phyloP scores from a whole-genome alignment of 768 basidiomycete species.

The Lactarius vividus region DNA sequence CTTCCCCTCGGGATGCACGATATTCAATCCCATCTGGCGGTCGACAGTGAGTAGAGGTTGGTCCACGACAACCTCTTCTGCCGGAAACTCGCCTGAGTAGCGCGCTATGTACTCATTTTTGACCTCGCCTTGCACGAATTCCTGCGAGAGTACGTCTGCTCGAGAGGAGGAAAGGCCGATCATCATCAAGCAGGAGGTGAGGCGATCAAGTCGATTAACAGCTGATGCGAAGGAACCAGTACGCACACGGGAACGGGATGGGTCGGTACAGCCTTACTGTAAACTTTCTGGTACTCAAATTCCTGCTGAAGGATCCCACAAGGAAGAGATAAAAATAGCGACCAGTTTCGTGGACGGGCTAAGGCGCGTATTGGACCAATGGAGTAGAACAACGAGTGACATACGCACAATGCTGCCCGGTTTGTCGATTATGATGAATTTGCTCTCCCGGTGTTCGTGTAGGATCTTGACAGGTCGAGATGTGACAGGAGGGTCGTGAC shows the following conservation, averaged over 20 bases:
- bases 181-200: slow-evolving; percentile 96
- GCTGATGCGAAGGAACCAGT: slow-evolving; percentile 47
- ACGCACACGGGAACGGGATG: background rate
- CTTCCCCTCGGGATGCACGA: slow-evolving; percentile 94
- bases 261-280: slow-evolving; percentile 52
- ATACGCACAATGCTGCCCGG: slow-evolving; percentile 90
- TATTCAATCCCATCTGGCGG: slow-evolving; percentile 94
- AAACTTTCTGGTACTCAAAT: slow-evolving; percentile 75
- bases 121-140: slow-evolving; percentile 80
- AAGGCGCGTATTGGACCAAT: background rate
- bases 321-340: slow-evolving; percentile 88
- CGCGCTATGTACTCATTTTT: slow-evolving; percentile 92
- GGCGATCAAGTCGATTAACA: slow-evolving; percentile 88
- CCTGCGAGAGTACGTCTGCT: slow-evolving; percentile 67
- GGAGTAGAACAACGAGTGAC: slow-evolving; percentile 21
- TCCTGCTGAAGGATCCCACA: slow-evolving; percentile 79
- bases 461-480: slow-evolving; percentile 78
- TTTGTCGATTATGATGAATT: slow-evolving; percentile 93
- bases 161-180: slow-evolving; percentile 70
- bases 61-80: slow-evolving; percentile 81
- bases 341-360: slow-evolving; percentile 93
- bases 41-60: slow-evolving; percentile 89
- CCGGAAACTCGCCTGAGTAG: slow-evolving; percentile 81
- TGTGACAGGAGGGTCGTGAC: slow-evolving; percentile 97
- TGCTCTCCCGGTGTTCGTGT: slow-evolving; percentile 69